A percentile compares a stretch with the other conserved stretches of the same genome.
Conservation (phyloP, 139 green algal genomes). For the Closterium sp. region DNA sequence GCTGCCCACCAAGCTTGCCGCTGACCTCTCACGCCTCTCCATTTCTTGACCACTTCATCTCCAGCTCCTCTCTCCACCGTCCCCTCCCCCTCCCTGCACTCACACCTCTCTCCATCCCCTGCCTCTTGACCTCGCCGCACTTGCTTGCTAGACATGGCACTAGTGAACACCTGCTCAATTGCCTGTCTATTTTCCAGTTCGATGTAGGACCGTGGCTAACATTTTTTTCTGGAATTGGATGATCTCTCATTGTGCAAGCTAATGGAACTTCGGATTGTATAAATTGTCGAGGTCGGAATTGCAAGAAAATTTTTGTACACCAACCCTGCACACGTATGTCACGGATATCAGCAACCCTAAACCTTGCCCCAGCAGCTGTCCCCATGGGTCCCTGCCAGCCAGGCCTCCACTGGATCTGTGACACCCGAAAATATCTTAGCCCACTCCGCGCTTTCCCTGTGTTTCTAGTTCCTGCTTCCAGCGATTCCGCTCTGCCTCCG, state of each 20-base stretch:
- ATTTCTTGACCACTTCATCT: background rate
- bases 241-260: background rate
- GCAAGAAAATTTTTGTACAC: too few relatives aligned
- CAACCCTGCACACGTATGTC: background rate
- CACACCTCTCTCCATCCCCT: too few relatives aligned
- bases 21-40: background rate
- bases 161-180: too few relatives aligned
- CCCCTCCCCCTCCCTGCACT: too few relatives aligned
- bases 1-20: background rate
- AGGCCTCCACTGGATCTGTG: background rate
- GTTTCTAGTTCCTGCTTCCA: background rate
- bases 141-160: too few relatives aligned
- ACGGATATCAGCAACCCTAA: background rate
- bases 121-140: too few relatives aligned
- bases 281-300: too few relatives aligned
- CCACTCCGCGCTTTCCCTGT: background rate
- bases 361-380: background rate
- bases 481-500: background rate
- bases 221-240: too few relatives aligned
- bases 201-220: too few relatives aligned
- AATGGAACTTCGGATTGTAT: too few relatives aligned
- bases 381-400: background rate
- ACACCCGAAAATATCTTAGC: background rate
- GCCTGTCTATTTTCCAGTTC: too few relatives aligned
- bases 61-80: background rate